Base-by-base conservation (phyloP, 2,329 filamentous ascomycete species). In the Cytospora mali region DNA sequence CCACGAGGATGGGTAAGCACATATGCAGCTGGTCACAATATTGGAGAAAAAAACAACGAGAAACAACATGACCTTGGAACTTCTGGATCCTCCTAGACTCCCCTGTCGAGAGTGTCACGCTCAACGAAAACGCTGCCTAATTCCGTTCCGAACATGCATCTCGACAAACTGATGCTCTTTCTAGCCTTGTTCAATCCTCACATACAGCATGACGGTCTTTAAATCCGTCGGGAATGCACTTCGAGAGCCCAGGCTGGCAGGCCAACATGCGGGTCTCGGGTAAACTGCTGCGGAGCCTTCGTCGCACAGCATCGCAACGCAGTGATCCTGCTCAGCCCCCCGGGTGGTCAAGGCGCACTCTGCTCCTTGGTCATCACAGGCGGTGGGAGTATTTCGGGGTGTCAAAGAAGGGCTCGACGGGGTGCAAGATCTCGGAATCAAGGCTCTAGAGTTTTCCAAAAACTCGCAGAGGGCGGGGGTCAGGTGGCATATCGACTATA, bases 261-360 rank as follows among this genome's bases (percentile, higher is more conserved):
- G 33, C 13, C 13, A 14, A 35, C 33, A 11, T 39, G 35, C 35
- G 29, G 46, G 53, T 59, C 57, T 59, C 49, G 56, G 57, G 57
- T 59, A 39, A 21, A 25, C 39, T 51, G 49, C 57, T 23, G n/a
- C 33, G 18, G 57, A 51, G 21, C 16, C 35, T 27, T 28, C 33
- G 33, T 18, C 4, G 16, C 35, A 7, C 35, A n/a, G 35, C 14
- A 39, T 18, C 35, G 9, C 35, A 6, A 7, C 35, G 2, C 35
- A 18, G 35, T n/a, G n/a, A n/a, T n/a, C n/a, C n/a, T n/a, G n/a
- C n/a, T n/a, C n/a, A n/a, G n/a, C n/a, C n/a, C n/a, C n/a, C n/a
- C n/a, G n/a, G n/a, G n/a, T n/a, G 35, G 35, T 39, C 16, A 39
- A 18, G 35, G n/a, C 35, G n/a, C 35, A 14, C 16, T 6, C 16